phyloP scores from a whole-genome alignment of 768 basidiomycete genomes.

The Pulveroboletus sp. region DNA sequence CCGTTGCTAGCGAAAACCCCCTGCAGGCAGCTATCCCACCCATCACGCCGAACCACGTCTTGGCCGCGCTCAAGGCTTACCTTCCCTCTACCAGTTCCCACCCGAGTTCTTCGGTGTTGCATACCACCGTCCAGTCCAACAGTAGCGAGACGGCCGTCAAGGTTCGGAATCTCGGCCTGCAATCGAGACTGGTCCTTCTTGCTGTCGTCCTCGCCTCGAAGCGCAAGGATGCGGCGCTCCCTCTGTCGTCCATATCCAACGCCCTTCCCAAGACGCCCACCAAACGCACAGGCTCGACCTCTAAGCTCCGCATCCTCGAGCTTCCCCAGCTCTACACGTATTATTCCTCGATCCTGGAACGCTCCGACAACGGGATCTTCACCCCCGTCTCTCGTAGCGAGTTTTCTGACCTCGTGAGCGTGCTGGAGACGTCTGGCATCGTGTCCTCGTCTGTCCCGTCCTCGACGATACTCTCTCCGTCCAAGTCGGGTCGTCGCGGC shows the following conservation, averaged over 20 bases:
- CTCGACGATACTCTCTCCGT: slow-evolving; percentile 34
- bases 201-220: slow-evolving; percentile 60
- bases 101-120: slow-evolving; percentile 10
- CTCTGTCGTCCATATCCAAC: slow-evolving; percentile 40
- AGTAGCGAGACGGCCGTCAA: slow-evolving; percentile 65
- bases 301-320: slow-evolving; percentile 45
- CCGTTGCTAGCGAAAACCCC: slow-evolving; percentile 17
- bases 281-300: slow-evolving; percentile 47
- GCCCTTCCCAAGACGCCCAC: slow-evolving; percentile 39
- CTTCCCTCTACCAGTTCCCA: slow-evolving; percentile 38
- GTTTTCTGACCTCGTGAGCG: slow-evolving; percentile 64
- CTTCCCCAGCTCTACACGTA: slow-evolving; percentile 59
- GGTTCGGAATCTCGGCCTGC: slow-evolving; percentile 65
- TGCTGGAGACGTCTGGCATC: slow-evolving; percentile 73
- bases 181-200: slow-evolving; percentile 67
- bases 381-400: slow-evolving; percentile 69
- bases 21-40: slow-evolving; percentile 35
- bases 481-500: slow-evolving; percentile 47
- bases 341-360: slow-evolving; percentile 56
- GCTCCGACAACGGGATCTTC: slow-evolving; percentile 53
- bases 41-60: slow-evolving; percentile 65
- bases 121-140: slow-evolving; percentile 20
- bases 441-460: slow-evolving; percentile 38
- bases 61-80: slow-evolving; percentile 72
- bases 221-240: slow-evolving; percentile 54